Evolutionary conservation across 768 basidiomycete species (phyloP).

Genomic region (Brasilioporus rufonigricans): DNA sequence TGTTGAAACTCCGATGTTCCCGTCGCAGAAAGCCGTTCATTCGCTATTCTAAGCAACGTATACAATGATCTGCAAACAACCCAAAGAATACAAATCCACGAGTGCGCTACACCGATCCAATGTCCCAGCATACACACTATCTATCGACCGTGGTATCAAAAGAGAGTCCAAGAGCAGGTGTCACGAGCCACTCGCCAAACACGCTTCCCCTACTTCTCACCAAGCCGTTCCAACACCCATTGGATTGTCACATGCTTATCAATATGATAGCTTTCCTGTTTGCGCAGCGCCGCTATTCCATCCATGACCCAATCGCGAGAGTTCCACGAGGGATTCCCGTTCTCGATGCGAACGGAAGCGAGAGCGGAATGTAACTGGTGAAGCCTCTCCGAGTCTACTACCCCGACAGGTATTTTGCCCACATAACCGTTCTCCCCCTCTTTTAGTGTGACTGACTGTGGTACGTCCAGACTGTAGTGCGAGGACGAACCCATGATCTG

Average conservation of each 20-base stretch:
- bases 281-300: slow-evolving; percentile 28
- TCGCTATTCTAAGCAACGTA: slow-evolving; percentile 9
- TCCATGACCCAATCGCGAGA: slow-evolving; percentile 34
- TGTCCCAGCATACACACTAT: slow-evolving; percentile 22
- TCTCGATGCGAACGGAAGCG: slow-evolving; percentile 23
- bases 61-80: slow-evolving; percentile 16
- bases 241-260: slow-evolving; percentile 30
- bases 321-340: slow-evolving; percentile 28
- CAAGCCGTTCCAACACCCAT: slow-evolving; percentile 29
- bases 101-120: slow-evolving; percentile 11
- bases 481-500: slow-evolving; percentile 28
- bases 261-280: slow-evolving; percentile 26
- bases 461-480: slow-evolving; percentile 31
- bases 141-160: slow-evolving; percentile 25
- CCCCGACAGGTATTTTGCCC: slow-evolving; percentile 22
- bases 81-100: slow-evolving; percentile 25
- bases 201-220: slow-evolving; percentile 21
- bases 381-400: slow-evolving; percentile 29
- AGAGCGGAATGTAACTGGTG: slow-evolving; percentile 29
- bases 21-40: slow-evolving; percentile 8
- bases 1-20: slow-evolving; percentile 13
- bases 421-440: slow-evolving; percentile 29
- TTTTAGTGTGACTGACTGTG: slow-evolving; percentile 33
- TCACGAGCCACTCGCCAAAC: slow-evolving; percentile 5
- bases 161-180: slow-evolving; percentile 7